These are phyloP conservation scores for Capsicum baccatum DNA, from an alignment of 257 asterid species.

Conservation along the genomic window DNA sequence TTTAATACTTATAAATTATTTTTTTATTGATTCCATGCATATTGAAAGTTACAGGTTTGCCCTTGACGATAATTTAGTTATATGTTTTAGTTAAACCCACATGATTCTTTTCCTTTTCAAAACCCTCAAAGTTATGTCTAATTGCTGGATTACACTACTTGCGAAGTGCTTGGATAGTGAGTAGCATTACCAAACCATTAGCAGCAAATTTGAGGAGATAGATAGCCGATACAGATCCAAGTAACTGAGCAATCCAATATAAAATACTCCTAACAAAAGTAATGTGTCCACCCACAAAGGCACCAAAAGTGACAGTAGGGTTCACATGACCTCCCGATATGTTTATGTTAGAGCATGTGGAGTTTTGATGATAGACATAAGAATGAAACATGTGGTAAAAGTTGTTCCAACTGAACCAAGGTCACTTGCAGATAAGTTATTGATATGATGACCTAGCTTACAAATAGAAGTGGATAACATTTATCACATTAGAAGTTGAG, in stretches of 20 bases:
- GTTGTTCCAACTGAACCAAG: too few relatives aligned
- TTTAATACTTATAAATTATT: too few relatives aligned
- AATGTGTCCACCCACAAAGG: conserved; percentile 74
- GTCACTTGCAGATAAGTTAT: too few relatives aligned
- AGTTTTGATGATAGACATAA: too few relatives aligned
- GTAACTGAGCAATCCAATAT: conserved; percentile 78
- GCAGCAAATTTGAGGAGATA: conserved; percentile 65
- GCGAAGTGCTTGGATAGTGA: not conserved
- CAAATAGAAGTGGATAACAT: too few relatives aligned
- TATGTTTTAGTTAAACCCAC: not conserved
- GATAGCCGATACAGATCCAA: conserved; percentile 75
- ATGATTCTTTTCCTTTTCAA: not conserved
- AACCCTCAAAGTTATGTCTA: not conserved
- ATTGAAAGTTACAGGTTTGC: too few relatives aligned
- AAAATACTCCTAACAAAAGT: conserved; percentile 54
- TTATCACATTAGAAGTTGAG: too few relatives aligned
- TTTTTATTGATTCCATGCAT: too few relatives aligned
- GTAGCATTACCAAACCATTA: conserved; percentile 59
- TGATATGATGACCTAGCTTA: too few relatives aligned
- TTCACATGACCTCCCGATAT: conserved; percentile 75
- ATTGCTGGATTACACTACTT: not conserved
- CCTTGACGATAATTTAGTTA: too few relatives aligned
- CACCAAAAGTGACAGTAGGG: conserved; percentile 47
- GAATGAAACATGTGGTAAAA: too few relatives aligned
- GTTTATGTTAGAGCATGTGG: conserved; percentile 28